phyloP scores from a whole-genome alignment of 352 stramenopile genomes.

The Pythium phragmitis region DNA sequence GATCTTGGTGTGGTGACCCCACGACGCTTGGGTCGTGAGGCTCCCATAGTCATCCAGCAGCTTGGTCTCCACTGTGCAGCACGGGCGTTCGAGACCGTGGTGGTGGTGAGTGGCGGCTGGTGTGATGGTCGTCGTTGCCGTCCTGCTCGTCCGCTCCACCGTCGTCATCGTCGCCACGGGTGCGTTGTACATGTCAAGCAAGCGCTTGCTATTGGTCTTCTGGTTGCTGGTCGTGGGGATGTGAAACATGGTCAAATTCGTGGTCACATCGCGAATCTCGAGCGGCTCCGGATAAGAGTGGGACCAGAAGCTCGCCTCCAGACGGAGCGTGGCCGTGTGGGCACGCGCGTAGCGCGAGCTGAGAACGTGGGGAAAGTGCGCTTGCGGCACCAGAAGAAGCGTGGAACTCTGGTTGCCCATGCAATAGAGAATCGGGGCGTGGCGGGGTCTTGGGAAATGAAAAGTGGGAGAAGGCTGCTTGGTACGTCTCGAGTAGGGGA shows the following conservation, averaged over 20 bases:
- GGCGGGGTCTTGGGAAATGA: neutral
- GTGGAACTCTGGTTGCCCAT: slow-evolving; percentile 12
- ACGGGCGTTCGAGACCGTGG: neutral
- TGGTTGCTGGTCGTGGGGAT: neutral
- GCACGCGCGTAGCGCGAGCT: slow-evolving; percentile 6
- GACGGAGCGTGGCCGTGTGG: slow-evolving; percentile 7
- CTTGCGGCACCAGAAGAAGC: slow-evolving; percentile 13
- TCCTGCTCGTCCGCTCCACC: neutral
- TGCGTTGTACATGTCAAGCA: slow-evolving; percentile 23
- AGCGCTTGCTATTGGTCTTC: neutral
- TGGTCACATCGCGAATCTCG: slow-evolving; percentile 18
- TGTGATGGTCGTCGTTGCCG: slow-evolving; percentile 3
- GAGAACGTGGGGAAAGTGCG: slow-evolving; percentile 12
- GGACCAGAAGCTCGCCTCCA: slow-evolving; percentile 21
- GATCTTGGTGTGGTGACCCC: slow-evolving; percentile 4
- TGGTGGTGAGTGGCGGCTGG: neutral
- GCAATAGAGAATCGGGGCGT: neutral
- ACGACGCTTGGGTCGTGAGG: neutral
- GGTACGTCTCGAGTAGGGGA: too few species aligned
- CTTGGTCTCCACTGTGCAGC: slow-evolving; percentile 11
- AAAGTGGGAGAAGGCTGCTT: too few species aligned
- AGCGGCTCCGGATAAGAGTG: slow-evolving; percentile 11
- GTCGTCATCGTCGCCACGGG: slow-evolving; percentile 16
- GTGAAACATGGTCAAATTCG: slow-evolving; percentile 21
- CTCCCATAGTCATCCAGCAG: neutral